Percentiles rank a stretch among this genome's conserved stretches.
Conservation (phyloP, 2,329 filamentous ascomycete species). For the Exophiala xenobiotica region DNA sequence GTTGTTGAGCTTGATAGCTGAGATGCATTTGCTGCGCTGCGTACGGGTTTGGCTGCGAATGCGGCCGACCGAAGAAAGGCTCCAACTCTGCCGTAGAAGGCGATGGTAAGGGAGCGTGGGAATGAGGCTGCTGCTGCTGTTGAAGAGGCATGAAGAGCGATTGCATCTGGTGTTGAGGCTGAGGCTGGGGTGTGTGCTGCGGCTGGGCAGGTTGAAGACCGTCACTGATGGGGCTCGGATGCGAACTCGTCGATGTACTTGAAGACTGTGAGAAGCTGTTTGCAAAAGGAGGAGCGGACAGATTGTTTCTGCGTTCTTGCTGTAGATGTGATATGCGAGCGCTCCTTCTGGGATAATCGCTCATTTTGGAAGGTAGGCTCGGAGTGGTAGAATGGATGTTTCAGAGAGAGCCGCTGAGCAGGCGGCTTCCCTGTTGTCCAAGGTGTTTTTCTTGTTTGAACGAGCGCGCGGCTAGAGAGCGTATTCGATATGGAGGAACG, state of each 20-base stretch:
- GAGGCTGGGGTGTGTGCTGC: conserved; percentile 19
- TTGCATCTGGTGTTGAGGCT: conserved; percentile 24
- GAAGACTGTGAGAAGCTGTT: conserved; percentile 27
- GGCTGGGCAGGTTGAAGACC: conserved; percentile 22
- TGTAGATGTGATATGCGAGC: conserved; percentile 27
- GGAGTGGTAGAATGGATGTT: conserved; percentile 6
- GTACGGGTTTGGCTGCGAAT: conserved; percentile 25
- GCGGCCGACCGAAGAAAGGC: conserved; percentile 25
- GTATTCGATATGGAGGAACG: not conserved
- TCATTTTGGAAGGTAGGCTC: conserved; percentile 20
- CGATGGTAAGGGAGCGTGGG: conserved; percentile 30
- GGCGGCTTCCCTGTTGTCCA: conserved; percentile 19
- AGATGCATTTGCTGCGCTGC: conserved; percentile 20
- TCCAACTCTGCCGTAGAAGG: conserved; percentile 28
- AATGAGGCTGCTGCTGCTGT: conserved; percentile 20
- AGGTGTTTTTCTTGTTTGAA: conserved; percentile 1
- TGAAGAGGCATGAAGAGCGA: conserved; percentile 26
- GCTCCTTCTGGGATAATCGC: conserved; percentile 27
- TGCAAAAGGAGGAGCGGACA: conserved; percentile 16
- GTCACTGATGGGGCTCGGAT: conserved; percentile 30
- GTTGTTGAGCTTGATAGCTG: conserved; percentile 13
- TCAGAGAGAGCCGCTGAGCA: conserved; percentile 22
- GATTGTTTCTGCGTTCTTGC: conserved; percentile 18
- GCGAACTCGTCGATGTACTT: conserved; percentile 30
- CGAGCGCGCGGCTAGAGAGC: conserved; percentile 8